Conservation (phyloP, 129 eudicot species). For the Artemisia argyi region DNA sequence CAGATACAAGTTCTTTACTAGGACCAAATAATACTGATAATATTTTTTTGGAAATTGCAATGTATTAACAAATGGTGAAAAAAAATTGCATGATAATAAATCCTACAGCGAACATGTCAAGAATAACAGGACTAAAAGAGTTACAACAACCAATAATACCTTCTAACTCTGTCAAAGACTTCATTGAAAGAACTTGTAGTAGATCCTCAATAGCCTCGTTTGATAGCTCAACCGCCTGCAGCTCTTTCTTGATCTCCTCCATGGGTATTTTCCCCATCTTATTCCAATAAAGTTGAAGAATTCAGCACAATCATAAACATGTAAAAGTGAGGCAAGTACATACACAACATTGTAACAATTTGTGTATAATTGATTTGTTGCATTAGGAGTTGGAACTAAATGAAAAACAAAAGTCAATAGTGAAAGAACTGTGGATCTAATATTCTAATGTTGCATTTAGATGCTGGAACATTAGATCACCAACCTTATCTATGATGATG, state of each 20-base stretch:
- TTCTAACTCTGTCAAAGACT: slow-evolving; percentile 81
- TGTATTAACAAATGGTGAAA: not conserved
- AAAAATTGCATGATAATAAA: no score
- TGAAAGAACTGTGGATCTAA: no score
- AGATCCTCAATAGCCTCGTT: slow-evolving; percentile 76
- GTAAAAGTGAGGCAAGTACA: not conserved
- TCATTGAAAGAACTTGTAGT: slow-evolving; percentile 78
- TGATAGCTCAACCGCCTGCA: slow-evolving; percentile 61
- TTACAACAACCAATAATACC: slow-evolving; percentile 42
- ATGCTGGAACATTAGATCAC: slow-evolving; percentile 28
- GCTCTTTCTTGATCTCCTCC: slow-evolving; percentile 84
- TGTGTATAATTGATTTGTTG: not conserved
- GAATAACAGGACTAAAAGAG: no score
- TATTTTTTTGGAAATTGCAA: not conserved
- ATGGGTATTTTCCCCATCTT: slow-evolving; percentile 89
- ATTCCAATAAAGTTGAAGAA: slow-evolving; percentile 18
- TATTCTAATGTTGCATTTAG: slow-evolving; percentile 1
- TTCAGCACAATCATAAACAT: not conserved
- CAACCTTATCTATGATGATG: slow-evolving; percentile 91
- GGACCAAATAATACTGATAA: not conserved
- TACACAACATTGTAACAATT: not conserved
- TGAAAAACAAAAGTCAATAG: not conserved
- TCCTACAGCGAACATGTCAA: no score
- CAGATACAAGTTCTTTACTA: not conserved
- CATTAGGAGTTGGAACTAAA: not conserved